A percentile compares a stretch with the other conserved stretches of the same genome.
Evolutionary conservation across 2,329 filamentous ascomycete genomes (phyloP).

Genomic region (Trichoderma pleuroti): DNA sequence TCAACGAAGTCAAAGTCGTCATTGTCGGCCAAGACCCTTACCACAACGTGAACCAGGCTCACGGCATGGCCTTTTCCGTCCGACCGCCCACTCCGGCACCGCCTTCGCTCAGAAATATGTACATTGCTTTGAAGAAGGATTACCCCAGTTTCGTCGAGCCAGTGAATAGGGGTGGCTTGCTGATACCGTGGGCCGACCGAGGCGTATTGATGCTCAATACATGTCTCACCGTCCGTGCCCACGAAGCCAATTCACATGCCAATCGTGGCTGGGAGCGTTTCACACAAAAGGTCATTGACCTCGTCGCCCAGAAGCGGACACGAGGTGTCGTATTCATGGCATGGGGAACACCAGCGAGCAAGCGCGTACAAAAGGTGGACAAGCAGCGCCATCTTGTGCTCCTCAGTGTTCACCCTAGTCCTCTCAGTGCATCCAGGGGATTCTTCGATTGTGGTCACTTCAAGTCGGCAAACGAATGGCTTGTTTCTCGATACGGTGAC

Average conservation of each 20-base stretch:
- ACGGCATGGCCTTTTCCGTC: slow-evolving; percentile 94
- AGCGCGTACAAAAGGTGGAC: slow-evolving; percentile 73
- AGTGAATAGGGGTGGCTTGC: slow-evolving; percentile 71
- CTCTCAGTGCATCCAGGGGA: slow-evolving; percentile 77
- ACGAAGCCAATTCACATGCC: slow-evolving; percentile 81
- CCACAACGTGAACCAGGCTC: slow-evolving; percentile 92
- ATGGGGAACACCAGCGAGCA: slow-evolving; percentile 83
- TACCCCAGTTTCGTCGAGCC: slow-evolving; percentile 77
- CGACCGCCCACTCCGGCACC: slow-evolving; percentile 83
- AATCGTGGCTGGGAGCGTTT: slow-evolving; percentile 90
- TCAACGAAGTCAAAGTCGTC: slow-evolving; percentile 84
- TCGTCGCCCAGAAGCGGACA: slow-evolving; percentile 71
- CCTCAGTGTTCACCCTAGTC: slow-evolving; percentile 85
- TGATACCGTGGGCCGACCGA: slow-evolving; percentile 90
- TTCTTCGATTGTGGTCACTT: slow-evolving; percentile 86
- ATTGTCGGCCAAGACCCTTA: slow-evolving; percentile 97
- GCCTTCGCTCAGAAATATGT: slow-evolving; percentile 91
- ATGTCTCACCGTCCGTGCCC: slow-evolving; percentile 86
- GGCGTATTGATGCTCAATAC: slow-evolving; percentile 94
- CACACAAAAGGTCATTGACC: slow-evolving; percentile 87
- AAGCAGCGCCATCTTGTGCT: slow-evolving; percentile 74
- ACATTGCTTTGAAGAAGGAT: slow-evolving; percentile 80
- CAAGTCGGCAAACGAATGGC: slow-evolving; percentile 78
- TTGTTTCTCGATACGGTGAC: slow-evolving; percentile 72
- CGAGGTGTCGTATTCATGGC: slow-evolving; percentile 90